These are phyloP conservation scores for Cinchona pubescens DNA, from an alignment of 257 asterid species.

Conservation along the genomic window DNA sequence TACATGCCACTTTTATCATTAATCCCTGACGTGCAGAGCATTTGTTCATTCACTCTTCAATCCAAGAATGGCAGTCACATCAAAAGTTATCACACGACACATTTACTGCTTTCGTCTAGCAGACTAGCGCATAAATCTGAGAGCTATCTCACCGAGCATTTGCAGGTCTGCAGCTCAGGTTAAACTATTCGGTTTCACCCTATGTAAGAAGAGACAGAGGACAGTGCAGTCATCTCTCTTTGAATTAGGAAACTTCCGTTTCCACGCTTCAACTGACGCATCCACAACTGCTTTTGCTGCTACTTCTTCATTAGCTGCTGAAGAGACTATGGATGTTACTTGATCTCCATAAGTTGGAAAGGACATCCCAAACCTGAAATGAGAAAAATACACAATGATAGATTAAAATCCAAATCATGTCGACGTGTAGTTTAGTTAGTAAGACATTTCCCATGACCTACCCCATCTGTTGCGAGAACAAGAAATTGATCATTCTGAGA, in stretches of 20 bases:
- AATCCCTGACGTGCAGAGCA: not conserved
- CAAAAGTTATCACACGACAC: not conserved
- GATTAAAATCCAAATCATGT: conserved; percentile 1
- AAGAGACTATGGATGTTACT: conserved; percentile 47
- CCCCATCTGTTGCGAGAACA: conserved; percentile 89
- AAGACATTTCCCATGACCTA: too few species aligned
- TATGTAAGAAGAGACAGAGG: conserved; percentile 53
- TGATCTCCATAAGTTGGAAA: conserved; percentile 61
- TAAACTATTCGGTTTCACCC: not conserved
- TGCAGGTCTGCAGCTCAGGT: not conserved
- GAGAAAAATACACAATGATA: not conserved
- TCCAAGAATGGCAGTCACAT: not conserved
- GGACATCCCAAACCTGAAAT: conserved; percentile 81
- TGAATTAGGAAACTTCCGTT: conserved; percentile 49
- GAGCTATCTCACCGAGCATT: not conserved
- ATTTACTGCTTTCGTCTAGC: not conserved
- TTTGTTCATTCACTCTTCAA: too few species aligned
- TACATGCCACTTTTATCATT: not conserved
- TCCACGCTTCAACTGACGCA: conserved; percentile 63
- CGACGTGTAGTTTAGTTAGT: too few species aligned
- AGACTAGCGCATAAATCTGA: not conserved
- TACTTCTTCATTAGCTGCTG: conserved; percentile 39
- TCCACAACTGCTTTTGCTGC: conserved; percentile 76
- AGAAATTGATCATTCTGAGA: conserved; percentile 61
- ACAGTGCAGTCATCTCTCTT: conserved; percentile 76